Conservation (phyloP, 345 rosid species). For the Excoecaria agallocha region DNA sequence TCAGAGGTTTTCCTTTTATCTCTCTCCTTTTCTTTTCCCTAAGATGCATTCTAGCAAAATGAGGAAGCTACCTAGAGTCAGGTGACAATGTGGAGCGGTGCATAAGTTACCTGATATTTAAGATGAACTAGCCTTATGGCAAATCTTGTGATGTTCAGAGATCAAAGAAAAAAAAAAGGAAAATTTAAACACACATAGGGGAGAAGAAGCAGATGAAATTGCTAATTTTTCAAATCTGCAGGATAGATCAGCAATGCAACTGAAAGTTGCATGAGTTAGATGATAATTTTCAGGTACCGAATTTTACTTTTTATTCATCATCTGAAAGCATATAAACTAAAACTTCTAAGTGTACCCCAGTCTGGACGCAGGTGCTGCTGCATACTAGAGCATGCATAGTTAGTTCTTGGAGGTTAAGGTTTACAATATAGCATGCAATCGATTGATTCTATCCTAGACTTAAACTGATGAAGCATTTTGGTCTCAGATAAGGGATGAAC, state of each 20-base stretch:
- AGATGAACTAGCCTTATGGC: not conserved
- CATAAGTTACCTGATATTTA: not conserved
- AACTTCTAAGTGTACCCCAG: not conserved
- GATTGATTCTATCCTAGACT: constrained; percentile 4
- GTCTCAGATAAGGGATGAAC: constrained; percentile 50
- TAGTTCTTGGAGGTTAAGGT: constrained; percentile 2
- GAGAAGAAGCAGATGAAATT: not conserved
- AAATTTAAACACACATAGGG: not conserved
- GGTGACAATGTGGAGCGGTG: not conserved
- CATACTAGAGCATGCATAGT: not conserved
- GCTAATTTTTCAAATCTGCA: not conserved
- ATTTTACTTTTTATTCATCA: too few relatives aligned
- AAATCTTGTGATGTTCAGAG: not conserved
- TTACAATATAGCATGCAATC: not conserved
- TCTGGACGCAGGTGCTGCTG: not conserved
- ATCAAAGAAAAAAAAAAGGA: not conserved
- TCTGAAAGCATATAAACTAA: not conserved
- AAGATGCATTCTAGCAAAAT: not conserved
- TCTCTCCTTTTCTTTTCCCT: not conserved
- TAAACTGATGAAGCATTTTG: constrained; percentile 2
- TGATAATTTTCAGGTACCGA: too few relatives aligned
- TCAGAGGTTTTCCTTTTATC: not conserved
- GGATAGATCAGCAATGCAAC: not conserved
- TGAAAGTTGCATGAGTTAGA: not conserved
- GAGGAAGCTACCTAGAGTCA: not conserved